Evolutionary conservation across 2,329 filamentous ascomycete genomes (phyloP).

Genomic region (Cercospora sp.): DNA sequence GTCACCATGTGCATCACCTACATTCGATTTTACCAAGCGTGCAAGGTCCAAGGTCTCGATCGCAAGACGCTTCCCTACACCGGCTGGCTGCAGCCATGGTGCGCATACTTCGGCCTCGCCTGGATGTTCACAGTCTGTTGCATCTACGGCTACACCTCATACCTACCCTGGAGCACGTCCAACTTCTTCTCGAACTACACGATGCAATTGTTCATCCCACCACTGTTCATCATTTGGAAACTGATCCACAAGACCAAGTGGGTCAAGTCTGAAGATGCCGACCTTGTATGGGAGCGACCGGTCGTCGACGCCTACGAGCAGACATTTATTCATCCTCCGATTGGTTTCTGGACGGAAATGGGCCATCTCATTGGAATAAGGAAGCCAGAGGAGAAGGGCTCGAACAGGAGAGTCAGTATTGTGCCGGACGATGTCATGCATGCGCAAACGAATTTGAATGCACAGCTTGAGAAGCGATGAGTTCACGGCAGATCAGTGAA

Average conservation of each 20-base stretch:
- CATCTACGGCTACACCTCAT: constrained; percentile 59
- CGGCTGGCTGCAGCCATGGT: constrained; percentile 59
- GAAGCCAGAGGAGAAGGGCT: constrained; percentile 22
- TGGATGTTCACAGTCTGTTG: constrained; percentile 42
- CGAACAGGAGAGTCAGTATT: constrained; percentile 18
- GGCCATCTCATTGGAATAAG: constrained; percentile 44
- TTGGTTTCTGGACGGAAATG: constrained; percentile 58
- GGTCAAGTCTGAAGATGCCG: constrained; percentile 55
- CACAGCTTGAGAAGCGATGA: constrained; percentile 13
- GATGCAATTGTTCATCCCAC: constrained; percentile 31
- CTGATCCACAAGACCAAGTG: constrained; percentile 59
- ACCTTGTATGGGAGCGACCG: constrained; percentile 62
- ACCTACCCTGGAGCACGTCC: constrained; percentile 48
- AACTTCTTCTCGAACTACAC: constrained; percentile 54
- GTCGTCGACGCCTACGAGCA: constrained; percentile 59
- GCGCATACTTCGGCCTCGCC: constrained; percentile 43
- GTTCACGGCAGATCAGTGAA: background rate
- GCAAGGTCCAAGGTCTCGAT: constrained; percentile 53
- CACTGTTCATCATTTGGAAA: constrained; percentile 55
- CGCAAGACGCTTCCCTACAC: constrained; percentile 58
- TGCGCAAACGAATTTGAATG: constrained; percentile 15
- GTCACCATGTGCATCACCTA: constrained; percentile 62
- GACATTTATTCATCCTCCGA: constrained; percentile 49
- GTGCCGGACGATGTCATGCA: constrained; percentile 18
- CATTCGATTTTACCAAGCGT: constrained; percentile 58